Conservation (phyloP, 2,329 filamentous ascomycete species). For the Hypoxylon sp. region DNA sequence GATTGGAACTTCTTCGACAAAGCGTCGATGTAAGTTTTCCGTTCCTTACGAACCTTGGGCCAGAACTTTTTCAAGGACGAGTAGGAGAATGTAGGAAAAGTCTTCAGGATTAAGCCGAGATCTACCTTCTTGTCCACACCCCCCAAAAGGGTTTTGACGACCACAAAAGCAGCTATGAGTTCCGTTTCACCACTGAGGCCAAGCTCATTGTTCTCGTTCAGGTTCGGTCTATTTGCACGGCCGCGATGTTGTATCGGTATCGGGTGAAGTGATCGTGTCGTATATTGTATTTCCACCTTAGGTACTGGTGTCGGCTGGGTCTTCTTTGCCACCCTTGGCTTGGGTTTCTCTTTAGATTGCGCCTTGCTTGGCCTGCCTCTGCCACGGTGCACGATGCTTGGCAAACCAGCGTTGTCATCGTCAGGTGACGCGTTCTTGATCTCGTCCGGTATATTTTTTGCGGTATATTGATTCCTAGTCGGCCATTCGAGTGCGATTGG, state of each 20-base stretch:
- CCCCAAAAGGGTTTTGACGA: constrained; percentile 70
- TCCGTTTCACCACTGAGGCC: constrained; percentile 61
- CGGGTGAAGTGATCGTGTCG: constrained; percentile 49
- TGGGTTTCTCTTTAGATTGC: constrained; percentile 9
- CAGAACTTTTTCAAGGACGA: constrained; percentile 70
- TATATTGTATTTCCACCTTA: constrained; percentile 50
- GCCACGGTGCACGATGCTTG: constrained; percentile 20
- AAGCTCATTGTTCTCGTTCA: constrained; percentile 53
- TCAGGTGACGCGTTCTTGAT: constrained; percentile 52
- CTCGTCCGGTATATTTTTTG: constrained; percentile 61
- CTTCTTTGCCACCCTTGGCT: constrained; percentile 17
- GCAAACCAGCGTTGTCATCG: constrained; percentile 51
- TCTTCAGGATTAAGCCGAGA: constrained; percentile 70
- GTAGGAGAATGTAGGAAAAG: constrained; percentile 69
- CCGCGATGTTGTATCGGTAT: constrained; percentile 52
- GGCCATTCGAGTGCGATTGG: constrained; percentile 56
- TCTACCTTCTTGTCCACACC: constrained; percentile 72
- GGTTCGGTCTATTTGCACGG: constrained; percentile 54
- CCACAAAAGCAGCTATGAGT: constrained; percentile 71
- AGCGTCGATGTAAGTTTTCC: constrained; percentile 67
- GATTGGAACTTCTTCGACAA: constrained; percentile 75
- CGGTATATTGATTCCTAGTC: constrained; percentile 58
- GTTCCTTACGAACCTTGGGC: constrained; percentile 65
- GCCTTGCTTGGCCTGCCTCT: constrained; percentile 22
- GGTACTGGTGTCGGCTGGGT: constrained; percentile 26